Base-by-base conservation (phyloP, 2,329 filamentous ascomycete species). In the Drechslerella coelobrocha region DNA sequence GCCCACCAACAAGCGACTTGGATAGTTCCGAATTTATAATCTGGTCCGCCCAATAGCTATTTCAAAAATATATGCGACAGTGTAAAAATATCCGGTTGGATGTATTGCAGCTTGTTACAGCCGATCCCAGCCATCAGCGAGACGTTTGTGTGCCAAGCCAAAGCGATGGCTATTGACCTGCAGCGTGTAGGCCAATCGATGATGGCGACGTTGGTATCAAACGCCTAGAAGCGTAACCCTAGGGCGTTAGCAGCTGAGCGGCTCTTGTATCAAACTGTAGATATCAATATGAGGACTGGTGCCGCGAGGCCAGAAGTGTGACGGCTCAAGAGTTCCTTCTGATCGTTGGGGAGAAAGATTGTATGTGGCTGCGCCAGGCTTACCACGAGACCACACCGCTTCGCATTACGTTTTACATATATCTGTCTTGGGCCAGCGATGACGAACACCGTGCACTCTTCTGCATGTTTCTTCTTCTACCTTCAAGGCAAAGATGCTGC, bases 381-480 rank as follows among this genome's bases (percentile, higher is more conserved):
- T 19, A 45, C 41, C 41, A 45, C 41, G 41, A 45, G 41, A 45
- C 41, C 41, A 45, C 41, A 21, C 41, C 17, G 41, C 4, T n/a
- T 39, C 34, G 34, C 34, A 10, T 39, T n/a, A 39, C 34, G 37
- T 7, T 23, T 45, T 45, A 19, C n/a, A 19, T 21, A 45, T 19
- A 21, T 21, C 41, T 21, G 10, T 5, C 19, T 45, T 17, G 41
- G 41, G 17, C 41, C 41, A 10, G 41, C 41, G 41, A 45, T 8
- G 41, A 23, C 41, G 41, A 45, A 45, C 41, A 45, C 14, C 6
- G 6, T 6, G 29, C 6, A 6, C 29, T 31, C 29, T 31, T 45
- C 41, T 45, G 41, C 41, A 45, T 45, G 41, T n/a, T 39, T 14
- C 34, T 4, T 14, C 34, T 39, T 39, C 3, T 14, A 19, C 8